Evolutionary conservation across 2,329 filamentous ascomycete genomes (phyloP).

Genomic region (Trichocomaceae sp.): DNA sequence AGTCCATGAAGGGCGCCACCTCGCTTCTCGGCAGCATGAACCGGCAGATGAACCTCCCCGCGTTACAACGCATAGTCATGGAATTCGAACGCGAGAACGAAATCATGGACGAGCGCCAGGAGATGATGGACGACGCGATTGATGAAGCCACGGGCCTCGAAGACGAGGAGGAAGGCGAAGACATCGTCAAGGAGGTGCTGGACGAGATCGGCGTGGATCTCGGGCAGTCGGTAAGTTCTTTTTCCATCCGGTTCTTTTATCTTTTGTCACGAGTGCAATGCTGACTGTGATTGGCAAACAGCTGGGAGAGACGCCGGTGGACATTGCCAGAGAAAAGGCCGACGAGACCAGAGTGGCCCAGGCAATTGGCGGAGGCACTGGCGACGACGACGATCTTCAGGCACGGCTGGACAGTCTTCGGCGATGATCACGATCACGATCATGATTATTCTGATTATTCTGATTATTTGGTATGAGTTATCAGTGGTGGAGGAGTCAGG

Average conservation of each 20-base stretch:
- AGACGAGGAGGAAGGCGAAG: slow-evolving; percentile 91
- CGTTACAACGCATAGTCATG: slow-evolving; percentile 93
- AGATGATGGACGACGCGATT: slow-evolving; percentile 99
- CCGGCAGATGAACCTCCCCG: slow-evolving; percentile 91
- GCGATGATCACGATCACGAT: no score
- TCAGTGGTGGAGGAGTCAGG: no score
- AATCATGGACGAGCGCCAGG: slow-evolving; percentile 97
- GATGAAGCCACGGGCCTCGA: slow-evolving; percentile 90
- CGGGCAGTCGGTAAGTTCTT: slow-evolving; percentile 76
- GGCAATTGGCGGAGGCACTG: slow-evolving; percentile 57
- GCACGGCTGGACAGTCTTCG: slow-evolving; percentile 84
- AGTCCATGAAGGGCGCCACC: slow-evolving; percentile 97
- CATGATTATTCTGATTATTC: no score
- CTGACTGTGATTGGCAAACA: slow-evolving; percentile 37
- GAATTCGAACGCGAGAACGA: slow-evolving; percentile 99
- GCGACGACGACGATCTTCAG: slow-evolving; percentile 83
- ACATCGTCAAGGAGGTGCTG: slow-evolving; percentile 91
- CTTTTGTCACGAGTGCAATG: background rate
- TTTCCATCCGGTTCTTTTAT: slow-evolving; percentile 29
- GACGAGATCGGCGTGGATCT: slow-evolving; percentile 96
- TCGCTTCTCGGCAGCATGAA: slow-evolving; percentile 95
- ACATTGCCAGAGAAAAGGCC: slow-evolving; percentile 66
- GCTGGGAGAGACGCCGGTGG: slow-evolving; percentile 87
- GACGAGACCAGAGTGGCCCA: slow-evolving; percentile 76
- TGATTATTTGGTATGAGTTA: no score